A percentile compares a stretch with the other conserved stretches of the same genome.
Evolutionary conservation across 441 rosid genomes (phyloP).

Genomic region (Bruguiera hainesii): DNA sequence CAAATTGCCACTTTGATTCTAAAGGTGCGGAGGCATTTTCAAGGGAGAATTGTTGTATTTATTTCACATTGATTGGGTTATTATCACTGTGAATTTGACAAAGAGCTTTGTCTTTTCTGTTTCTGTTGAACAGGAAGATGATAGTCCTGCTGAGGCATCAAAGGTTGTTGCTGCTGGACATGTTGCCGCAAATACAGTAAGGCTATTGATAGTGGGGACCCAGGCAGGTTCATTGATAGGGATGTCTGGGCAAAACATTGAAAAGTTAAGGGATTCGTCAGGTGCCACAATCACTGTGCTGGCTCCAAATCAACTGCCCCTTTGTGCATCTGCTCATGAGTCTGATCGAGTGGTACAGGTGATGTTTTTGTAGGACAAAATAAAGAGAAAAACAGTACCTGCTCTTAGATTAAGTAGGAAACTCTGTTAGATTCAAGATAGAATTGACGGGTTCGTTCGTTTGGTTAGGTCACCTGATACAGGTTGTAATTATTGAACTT

Average conservation of each 20-base stretch:
- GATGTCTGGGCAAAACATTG: conserved; percentile 62
- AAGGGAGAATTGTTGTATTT: not conserved
- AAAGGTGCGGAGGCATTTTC: conserved; percentile 24
- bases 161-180: conserved; percentile 40
- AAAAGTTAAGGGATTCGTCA: conserved; percentile 51
- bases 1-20: conserved; percentile 51
- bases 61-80: not conserved
- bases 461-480: not conserved
- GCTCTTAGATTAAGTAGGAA: not conserved
- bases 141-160: conserved; percentile 30
- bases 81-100: not conserved
- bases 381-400: too few relatives aligned
- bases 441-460: not conserved
- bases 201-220: conserved; percentile 60
- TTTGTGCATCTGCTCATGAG: conserved; percentile 68
- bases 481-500: not conserved
- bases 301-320: conserved; percentile 61
- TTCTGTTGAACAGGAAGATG: conserved; percentile 41
- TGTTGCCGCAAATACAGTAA: conserved; percentile 55
- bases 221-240: conserved; percentile 64
- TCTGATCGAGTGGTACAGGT: conserved; percentile 67
- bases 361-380: not conserved
- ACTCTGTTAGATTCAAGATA: not conserved
- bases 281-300: conserved; percentile 56
- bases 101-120: not conserved